Evolutionary conservation across 805 yeast genomes (phyloP), one percentile per base, ranked within the genome.

Genomic region (Scheffersomyces coipomensis): DNA sequence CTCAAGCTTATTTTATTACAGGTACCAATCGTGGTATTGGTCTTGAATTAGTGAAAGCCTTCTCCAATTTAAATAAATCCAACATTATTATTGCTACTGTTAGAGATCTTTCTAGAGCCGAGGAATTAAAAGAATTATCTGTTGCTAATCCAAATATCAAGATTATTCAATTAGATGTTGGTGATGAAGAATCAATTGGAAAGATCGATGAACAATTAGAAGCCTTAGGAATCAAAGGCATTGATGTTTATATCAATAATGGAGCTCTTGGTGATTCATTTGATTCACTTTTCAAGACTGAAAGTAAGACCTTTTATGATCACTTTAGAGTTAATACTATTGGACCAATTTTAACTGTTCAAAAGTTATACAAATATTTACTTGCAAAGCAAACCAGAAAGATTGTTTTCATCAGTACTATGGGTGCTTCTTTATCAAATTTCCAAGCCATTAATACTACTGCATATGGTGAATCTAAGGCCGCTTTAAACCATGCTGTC

Each of bases 21-120:
- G 76, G 78, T 12, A 69, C 71, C 16, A 65, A 71, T 17, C 55
- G 69, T 39, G 76, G 76, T 4, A 62, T 71, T 34, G 76, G 76
- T 7, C 55, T 55, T 13, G 56, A 52, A 1, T 46, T 69, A 7
- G 60, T 52, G 2, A 53, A 58, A 29, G 48, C 48, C 26, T 44
- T 66, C 17, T 45, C 57, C 22, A 18, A 27, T 8, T 15, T 34
- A 37, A 43, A 48, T 32, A 19, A 60, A 58, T 30, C 47, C 52
- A 34, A 53, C 52, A 33, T 66, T 55, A 51, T 73, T 64, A 32
- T 71, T 62, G 51, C 70, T 71, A 45, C 75, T 52, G 45, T 61
- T 53, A 31, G 73, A 67, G 23, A 59, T 47, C 38, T 52, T 49
- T 44, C 52, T 49, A 32, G 56, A 53, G 29, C 62, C 51, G 40